Conservation (phyloP, 208 protist genomes). For the Trypanosoma platydactyli region DNA sequence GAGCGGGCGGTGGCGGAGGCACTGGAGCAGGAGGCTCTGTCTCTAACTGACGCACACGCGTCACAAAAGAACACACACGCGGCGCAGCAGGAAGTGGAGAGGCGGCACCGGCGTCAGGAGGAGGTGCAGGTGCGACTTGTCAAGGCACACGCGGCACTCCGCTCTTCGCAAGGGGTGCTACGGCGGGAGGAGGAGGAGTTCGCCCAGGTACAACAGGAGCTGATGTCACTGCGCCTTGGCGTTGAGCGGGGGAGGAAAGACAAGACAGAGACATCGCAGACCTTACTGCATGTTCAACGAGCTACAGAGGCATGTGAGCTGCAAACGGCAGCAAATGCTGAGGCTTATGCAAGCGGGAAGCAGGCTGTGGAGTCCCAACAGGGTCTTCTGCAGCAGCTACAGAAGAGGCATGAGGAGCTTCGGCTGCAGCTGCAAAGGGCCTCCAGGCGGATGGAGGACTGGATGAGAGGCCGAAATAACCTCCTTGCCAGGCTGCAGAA, state of each 20-base stretch:
- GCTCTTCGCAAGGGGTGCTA: slow-evolving; percentile 35
- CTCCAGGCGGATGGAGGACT: background rate
- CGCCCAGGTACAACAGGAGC: slow-evolving; percentile 31
- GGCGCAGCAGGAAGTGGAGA: slow-evolving; percentile 38
- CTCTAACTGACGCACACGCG: slow-evolving; percentile 20
- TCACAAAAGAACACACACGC: slow-evolving; percentile 36
- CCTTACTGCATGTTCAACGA: slow-evolving; percentile 42
- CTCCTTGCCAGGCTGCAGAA: slow-evolving; percentile 3
- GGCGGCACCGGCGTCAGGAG: slow-evolving; percentile 33
- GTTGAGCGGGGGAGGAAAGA: slow-evolving; percentile 43
- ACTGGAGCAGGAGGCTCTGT: slow-evolving; percentile 8
- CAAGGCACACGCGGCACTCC: slow-evolving; percentile 34
- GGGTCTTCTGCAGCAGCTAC: slow-evolving; percentile 6
- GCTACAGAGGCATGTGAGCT: slow-evolving; percentile 35
- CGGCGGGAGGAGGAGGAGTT: slow-evolving; percentile 35
- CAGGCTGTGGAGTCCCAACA: background rate
- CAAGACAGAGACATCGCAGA: slow-evolving; percentile 40
- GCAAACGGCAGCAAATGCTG: slow-evolving; percentile 39
- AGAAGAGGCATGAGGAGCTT: slow-evolving; percentile 20
- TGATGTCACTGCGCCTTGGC: slow-evolving; percentile 31
- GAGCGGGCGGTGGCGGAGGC: background rate
- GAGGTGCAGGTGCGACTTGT: slow-evolving; percentile 42
- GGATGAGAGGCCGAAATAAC: background rate
- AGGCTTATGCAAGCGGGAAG: slow-evolving; percentile 12
- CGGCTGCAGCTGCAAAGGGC: background rate